Conservation (phyloP, 805 yeast genomes). For the Ogataea saltuana region DNA sequence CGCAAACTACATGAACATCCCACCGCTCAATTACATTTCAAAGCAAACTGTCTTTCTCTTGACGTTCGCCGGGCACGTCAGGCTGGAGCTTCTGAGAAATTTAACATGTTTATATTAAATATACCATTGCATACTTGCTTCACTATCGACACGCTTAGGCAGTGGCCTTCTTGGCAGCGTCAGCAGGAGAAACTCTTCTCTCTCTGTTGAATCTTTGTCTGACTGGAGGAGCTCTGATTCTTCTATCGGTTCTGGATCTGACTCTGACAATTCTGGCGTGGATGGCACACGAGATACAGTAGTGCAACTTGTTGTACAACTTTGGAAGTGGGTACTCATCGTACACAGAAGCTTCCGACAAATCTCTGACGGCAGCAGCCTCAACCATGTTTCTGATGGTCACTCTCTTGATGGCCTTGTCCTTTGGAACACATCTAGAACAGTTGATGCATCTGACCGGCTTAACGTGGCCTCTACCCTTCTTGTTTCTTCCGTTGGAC, state of each 20-base stretch:
- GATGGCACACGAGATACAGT: slow-evolving; percentile 99
- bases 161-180: slow-evolving; percentile 92
- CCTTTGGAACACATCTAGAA: slow-evolving; percentile 99
- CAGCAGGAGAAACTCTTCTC: slow-evolving; percentile 94
- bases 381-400: slow-evolving; percentile 99
- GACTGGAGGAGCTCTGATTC: slow-evolving; percentile 97
- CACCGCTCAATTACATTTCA: no score
- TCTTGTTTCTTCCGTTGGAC: slow-evolving; percentile 99
- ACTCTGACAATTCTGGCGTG: slow-evolving; percentile 99
- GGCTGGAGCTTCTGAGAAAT: no score
- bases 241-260: slow-evolving; percentile 98
- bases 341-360: slow-evolving; percentile 99
- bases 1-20: no score
- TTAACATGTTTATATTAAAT: slow-evolving; percentile 6
- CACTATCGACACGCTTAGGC: slow-evolving; percentile 21
- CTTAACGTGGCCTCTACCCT: slow-evolving; percentile 99
- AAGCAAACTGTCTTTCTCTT: no score
- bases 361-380: slow-evolving; percentile 99
- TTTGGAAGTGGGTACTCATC: slow-evolving; percentile 99
- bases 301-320: slow-evolving; percentile 99
- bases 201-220: slow-evolving; percentile 98
- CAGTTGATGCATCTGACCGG: slow-evolving; percentile 99
- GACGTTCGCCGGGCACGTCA: no score
- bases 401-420: slow-evolving; percentile 99
- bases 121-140: slow-evolving; percentile 4